These are phyloP conservation scores for Pleurotus eryngii DNA, from an alignment of 768 basidiomycete genomes.

Conservation along the genomic window DNA sequence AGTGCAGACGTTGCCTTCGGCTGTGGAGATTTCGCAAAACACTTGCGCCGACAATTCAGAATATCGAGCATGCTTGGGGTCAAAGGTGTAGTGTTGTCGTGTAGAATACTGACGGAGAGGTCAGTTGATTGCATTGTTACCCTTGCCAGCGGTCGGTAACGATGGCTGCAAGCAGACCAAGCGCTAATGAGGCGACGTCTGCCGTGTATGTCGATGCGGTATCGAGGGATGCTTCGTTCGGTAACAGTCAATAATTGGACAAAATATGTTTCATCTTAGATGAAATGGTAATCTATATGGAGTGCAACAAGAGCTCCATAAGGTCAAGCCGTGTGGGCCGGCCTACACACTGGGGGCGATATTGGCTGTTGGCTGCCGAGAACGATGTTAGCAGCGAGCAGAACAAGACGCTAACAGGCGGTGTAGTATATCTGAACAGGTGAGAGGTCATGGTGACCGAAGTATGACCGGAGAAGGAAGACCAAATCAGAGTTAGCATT, in stretches of 20 bases:
- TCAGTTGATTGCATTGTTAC: no score
- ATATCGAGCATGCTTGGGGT: no score
- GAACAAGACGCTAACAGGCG: not conserved
- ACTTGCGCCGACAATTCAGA: no score
- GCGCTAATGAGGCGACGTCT: no score
- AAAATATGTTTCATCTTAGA: not conserved
- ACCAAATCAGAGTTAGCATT: not conserved
- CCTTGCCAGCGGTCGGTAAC: no score
- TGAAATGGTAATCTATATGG: not conserved
- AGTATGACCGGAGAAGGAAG: conserved; percentile 9
- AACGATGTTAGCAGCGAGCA: not conserved
- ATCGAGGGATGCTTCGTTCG: not conserved
- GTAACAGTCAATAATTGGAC: no score
- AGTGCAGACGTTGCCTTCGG: no score
- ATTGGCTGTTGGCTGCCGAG: conserved; percentile 1
- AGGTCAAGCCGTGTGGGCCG: conserved; percentile 1
- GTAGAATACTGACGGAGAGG: no score
- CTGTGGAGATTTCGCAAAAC: no score
- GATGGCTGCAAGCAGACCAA: no score
- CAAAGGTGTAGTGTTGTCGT: no score
- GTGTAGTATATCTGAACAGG: not conserved
- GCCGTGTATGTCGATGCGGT: not conserved
- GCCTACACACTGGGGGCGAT: not conserved
- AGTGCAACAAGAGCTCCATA: not conserved
- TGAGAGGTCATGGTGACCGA: conserved; percentile 9